Evolutionary conservation across 495 filamentous ascomycete genomes (phyloP), one percentile per base, ranked within the genome.

Genomic region (Daldinia decipiens): DNA sequence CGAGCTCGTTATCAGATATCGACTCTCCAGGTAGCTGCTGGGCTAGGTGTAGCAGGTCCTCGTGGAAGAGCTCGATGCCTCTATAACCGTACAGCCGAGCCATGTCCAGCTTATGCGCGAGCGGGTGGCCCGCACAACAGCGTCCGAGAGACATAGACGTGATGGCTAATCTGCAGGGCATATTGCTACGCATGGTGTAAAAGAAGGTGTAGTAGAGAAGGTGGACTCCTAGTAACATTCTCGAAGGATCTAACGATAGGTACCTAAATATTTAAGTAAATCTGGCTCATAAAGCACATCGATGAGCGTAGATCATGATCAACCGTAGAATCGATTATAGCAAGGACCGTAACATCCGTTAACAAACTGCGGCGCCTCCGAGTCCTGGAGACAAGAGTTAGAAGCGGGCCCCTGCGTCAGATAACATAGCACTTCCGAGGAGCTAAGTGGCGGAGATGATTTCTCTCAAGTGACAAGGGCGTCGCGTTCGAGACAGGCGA

Each of bases 51-150:
- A 86, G 81, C 32, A 94, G 85, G 78, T 96, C 92, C 78, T 95
- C 93, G 76, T 90, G 88, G 83, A 93, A 93, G 36, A 93, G 82
- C 77, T 95, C 93, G 70, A 94, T 87, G 43, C 89, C 92, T 65
- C 86, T 76, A 77, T 91, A 89, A 19, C 91, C 91, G 67, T 90
- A 83, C 36, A 81, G 79, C 17, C 86, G 80, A 15, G 92, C 91
- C 72, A 86, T 84, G 62, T 87, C 83, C 26, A 96, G 83, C 77
- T 93, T 94, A 72, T 83, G 74, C 5, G 80, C 78, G 15, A 95
- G 83, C 13, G 83, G 79, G 68, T 91, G 87, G 68, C 87, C 85
- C 68, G 82, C 82, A 27, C 62, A 78, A 69, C 74, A 76, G 40
- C 89, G 89, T 51, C 91, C 90, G 3, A 94, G 85, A 27, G 90